phyloP scores from a whole-genome alignment of 169 alveolate genomes.

The Cyclospora cayetanensis region DNA sequence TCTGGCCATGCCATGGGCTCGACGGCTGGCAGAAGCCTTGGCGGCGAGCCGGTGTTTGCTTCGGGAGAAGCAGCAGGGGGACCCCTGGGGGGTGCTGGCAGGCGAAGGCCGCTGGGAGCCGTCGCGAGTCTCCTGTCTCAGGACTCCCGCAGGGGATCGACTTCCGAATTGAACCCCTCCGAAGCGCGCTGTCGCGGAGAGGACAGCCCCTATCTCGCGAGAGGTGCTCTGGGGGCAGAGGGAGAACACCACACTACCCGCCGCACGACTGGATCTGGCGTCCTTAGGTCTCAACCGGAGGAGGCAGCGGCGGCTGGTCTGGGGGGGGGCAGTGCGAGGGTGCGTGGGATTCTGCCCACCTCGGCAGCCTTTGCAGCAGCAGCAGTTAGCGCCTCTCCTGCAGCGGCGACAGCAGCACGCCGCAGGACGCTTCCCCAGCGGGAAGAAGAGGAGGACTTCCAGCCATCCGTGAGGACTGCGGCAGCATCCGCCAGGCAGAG shows the following conservation, averaged over 20 bases:
- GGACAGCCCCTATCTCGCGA: neutral
- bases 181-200: neutral
- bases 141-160: constrained; percentile 8
- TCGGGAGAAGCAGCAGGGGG: neutral
- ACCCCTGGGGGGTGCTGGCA: neutral
- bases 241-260: neutral
- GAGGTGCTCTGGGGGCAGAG: neutral
- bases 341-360: neutral
- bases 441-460: neutral
- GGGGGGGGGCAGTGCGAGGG: neutral
- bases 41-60: neutral
- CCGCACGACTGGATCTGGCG: neutral
- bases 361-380: neutral
- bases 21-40: too few species aligned
- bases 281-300: neutral
- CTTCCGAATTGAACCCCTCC: neutral
- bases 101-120: constrained; percentile 9
- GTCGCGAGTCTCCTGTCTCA: constrained; percentile 2
- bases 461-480: neutral
- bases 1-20: constrained; percentile 35
- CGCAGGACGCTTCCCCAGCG: neutral
- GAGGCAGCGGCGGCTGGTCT: neutral
- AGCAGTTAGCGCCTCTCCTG: neutral
- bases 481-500: neutral
- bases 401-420: neutral